Evolutionary conservation across 257 asterid genomes (phyloP).

Genomic region (Apocynum venetum): DNA sequence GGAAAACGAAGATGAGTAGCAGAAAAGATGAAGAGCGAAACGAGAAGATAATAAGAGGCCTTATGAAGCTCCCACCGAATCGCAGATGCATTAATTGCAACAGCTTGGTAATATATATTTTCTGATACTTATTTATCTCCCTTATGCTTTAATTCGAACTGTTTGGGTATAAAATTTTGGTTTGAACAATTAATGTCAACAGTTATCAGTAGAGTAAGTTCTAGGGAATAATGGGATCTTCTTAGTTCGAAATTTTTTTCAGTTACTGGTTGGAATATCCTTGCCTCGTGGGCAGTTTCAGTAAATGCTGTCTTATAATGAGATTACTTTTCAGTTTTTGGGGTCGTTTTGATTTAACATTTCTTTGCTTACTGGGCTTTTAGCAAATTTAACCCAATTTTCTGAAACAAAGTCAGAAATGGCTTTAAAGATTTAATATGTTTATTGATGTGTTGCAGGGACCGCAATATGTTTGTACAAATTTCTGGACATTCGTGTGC

Average conservation of each 20-base stretch:
- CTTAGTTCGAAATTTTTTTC: neutral
- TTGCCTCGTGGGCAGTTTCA: neutral
- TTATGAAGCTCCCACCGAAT: constrained; percentile 97
- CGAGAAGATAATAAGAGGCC: constrained; percentile 92
- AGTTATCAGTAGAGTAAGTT: neutral
- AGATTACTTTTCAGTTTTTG: neutral
- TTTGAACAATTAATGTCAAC: neutral
- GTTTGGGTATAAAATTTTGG: neutral
- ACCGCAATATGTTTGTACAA: constrained; percentile 93
- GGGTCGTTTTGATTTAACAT: neutral
- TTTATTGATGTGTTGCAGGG: constrained; percentile 57
- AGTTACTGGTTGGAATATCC: neutral
- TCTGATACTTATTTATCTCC: neutral
- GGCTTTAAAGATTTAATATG: neutral
- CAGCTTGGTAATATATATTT: constrained; percentile 51
- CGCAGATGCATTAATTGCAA: constrained; percentile 96
- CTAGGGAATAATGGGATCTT: neutral
- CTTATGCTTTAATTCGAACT: neutral
- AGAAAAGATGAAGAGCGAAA: constrained; percentile 78
- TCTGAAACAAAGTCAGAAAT: constrained; percentile 2
- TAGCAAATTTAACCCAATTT: neutral
- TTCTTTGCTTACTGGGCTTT: neutral
- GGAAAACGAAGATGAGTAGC: constrained; percentile 50
- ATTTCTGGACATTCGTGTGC: constrained; percentile 93
- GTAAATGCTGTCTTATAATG: neutral